Evolutionary conservation across 192 early-diverging fungal genomes (phyloP).

Genomic region (Dissophora ornata): DNA sequence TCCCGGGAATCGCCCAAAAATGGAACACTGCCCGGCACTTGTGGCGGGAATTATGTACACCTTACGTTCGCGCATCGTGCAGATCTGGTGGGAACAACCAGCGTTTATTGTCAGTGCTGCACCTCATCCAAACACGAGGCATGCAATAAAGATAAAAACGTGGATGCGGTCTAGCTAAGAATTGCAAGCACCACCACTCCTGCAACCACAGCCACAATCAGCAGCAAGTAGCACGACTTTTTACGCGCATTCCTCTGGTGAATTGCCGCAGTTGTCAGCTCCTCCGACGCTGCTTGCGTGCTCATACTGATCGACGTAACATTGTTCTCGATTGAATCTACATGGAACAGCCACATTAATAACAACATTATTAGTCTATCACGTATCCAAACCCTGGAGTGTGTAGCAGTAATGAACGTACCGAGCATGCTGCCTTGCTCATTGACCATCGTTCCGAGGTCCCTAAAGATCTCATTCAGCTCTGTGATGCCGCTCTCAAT

Average conservation of each 20-base stretch:
- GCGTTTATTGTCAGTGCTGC: too few relatives aligned
- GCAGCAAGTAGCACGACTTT: slow-evolving; percentile 85
- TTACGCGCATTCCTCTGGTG: slow-evolving; percentile 83
- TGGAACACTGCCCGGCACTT: too few relatives aligned
- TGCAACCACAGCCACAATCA: slow-evolving; percentile 77
- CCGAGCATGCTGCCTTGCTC: slow-evolving; percentile 94
- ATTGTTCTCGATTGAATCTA: slow-evolving; percentile 96
- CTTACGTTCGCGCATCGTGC: too few relatives aligned
- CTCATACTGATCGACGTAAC: slow-evolving; percentile 85
- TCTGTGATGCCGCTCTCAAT: slow-evolving; percentile 95
- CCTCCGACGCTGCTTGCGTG: slow-evolving; percentile 80
- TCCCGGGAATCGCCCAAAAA: too few relatives aligned
- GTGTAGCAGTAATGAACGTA: slow-evolving; percentile 51
- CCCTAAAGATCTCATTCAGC: slow-evolving; percentile 97
- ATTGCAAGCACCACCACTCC: slow-evolving; percentile 50
- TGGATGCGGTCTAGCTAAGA: slow-evolving; percentile 17
- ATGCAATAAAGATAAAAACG: too few relatives aligned
- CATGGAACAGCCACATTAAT: neutral
- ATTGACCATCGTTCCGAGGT: slow-evolving; percentile 95
- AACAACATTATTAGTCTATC: neutral
- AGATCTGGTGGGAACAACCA: too few relatives aligned
- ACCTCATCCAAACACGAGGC: too few relatives aligned
- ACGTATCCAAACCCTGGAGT: neutral
- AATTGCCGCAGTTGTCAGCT: slow-evolving; percentile 82
- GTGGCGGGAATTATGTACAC: too few relatives aligned